Evolutionary conservation across 2,329 filamentous ascomycete species (phyloP).

Genomic region (Fusarium sp.): DNA sequence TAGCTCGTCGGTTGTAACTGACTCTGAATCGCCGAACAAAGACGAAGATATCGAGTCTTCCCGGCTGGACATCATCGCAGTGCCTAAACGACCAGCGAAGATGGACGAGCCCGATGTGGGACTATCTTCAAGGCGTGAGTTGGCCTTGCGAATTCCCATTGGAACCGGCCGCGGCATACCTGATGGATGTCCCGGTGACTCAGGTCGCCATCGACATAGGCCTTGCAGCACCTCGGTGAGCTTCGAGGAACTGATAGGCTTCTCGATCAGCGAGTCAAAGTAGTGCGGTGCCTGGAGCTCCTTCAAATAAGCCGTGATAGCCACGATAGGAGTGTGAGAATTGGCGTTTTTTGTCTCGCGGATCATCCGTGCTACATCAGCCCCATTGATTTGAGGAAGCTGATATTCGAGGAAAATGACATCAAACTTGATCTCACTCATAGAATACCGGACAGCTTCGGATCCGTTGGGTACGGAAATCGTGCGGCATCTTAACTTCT

Average conservation of each 20-base stretch:
- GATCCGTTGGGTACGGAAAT: constrained; percentile 91
- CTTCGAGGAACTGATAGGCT: constrained; percentile 93
- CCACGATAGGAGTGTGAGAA: constrained; percentile 92
- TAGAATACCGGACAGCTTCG: constrained; percentile 91
- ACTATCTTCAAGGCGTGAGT: constrained; percentile 77
- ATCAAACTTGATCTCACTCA: constrained; percentile 98
- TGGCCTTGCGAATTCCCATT: constrained; percentile 73
- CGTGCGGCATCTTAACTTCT: constrained; percentile 93
- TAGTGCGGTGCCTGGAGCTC: constrained; percentile 94
- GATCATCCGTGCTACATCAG: constrained; percentile 97
- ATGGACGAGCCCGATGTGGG: constrained; percentile 82
- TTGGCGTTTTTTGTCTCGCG: constrained; percentile 96
- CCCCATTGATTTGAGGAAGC: constrained; percentile 92
- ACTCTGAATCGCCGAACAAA: constrained; percentile 87
- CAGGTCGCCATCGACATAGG: constrained; percentile 93
- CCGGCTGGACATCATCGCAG: constrained; percentile 83
- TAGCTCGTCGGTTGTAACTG: constrained; percentile 80
- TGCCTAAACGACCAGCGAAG: constrained; percentile 75
- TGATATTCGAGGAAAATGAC: constrained; percentile 99
- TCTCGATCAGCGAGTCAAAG: constrained; percentile 95
- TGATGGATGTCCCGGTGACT: constrained; percentile 61
- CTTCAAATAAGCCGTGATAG: constrained; percentile 97
- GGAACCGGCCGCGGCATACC: constrained; percentile 69
- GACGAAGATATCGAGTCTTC: constrained; percentile 91
- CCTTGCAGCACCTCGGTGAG: constrained; percentile 87